Base-by-base conservation (phyloP, 192 early-diverging fungal genomes). In the Coemansia asiatica region DNA sequence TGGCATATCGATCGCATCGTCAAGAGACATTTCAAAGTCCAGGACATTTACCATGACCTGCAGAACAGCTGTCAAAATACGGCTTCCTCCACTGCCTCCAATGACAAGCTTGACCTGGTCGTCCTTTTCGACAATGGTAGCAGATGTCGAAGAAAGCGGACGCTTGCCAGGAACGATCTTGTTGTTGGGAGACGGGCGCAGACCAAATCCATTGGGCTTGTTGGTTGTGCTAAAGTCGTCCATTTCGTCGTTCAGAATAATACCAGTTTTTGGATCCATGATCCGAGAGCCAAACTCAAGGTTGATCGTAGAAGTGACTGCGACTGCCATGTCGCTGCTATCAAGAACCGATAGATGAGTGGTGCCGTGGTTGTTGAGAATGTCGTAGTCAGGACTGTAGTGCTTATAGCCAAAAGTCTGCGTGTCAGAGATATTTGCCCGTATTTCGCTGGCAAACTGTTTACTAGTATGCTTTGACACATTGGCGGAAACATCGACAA, bases 211-310 rank as follows among this genome's bases (percentile, higher is more conserved):
- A 65, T 93, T 91, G 9, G 88, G 85, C 9, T 75, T 56, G 58
- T 89, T 89, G 28, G 88, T 88, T 10, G 89, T 91, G 54, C 89
- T 90, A 66, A 96, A 98, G 66, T 98, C 95, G 74, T 96, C 92
- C 94, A 96, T 95, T 68, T 96, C 90, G 71, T 96, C 89, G 74
- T 98, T 98, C 50, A 98, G 79, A 38, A 98, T 90, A 56, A 98
- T 80, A 19, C 95, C 96, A 0, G 93, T 95, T 19, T 63, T 79
- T 8, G 85, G 87, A 71, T 98, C 93, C 86, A 96, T 86, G 27
- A 98, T 72, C 47, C 87, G 87, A 6, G 92, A 89, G 12, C 96
- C 96, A 84, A 96, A 96, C 54, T 91, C 74, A 36, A 96, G 74
- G 75, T 98, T 98, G 6, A 93, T 84, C 0, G 96, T 98, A 26